Evolutionary conservation across 2,329 filamentous ascomycete species (phyloP), one percentile per base, ranked within the genome.

Genomic region (Botrytis porri): DNA sequence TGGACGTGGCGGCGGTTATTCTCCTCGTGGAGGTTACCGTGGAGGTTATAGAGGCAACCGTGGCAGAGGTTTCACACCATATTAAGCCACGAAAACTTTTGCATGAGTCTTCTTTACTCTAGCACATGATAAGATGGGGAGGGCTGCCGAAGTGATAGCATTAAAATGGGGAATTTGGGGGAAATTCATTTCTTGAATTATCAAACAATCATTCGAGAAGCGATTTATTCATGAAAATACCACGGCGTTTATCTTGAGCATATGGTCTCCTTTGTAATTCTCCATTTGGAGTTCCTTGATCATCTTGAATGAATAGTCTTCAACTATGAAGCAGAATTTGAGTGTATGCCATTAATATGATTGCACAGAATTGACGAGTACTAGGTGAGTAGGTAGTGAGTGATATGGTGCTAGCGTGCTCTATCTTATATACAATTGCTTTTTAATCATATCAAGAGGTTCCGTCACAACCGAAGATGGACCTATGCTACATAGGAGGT

Each of bases 11-110:
- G 75, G 75, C 57, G 77, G 75, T 14, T 80, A 81, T 75, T 81
- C 82, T 70, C 82, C 83, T 75, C 81, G 84, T 73, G 89, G 89
- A 74, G 90, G 89, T 69, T 92, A 92, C 79, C 85, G 87, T 75
- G 87, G 87, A 72, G 85, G 85, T 25, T 85, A 85, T 80, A 86
- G 90, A 73, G 90, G 91, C 12, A 74, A 45, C 77, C 82, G 86
- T 70, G 83, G 87, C 72, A 86, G 90, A 78, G 90, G 89, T 75
- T 92, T 85, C 81, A 82, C 86, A 73, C 90, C 90, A 74, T 92
- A 92, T 82, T 92, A 86, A 81, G 45, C 6, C 32, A 32, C 12
- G 25, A 7, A 29, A 32, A n/a, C 14, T 73, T 66, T 57, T 22
- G n/a, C 62, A 32, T 18, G 39, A 39, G 51, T 63, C 20, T 29